Base-by-base conservation (phyloP, 495 filamentous ascomycete genomes). In the Penicillium salamii region DNA sequence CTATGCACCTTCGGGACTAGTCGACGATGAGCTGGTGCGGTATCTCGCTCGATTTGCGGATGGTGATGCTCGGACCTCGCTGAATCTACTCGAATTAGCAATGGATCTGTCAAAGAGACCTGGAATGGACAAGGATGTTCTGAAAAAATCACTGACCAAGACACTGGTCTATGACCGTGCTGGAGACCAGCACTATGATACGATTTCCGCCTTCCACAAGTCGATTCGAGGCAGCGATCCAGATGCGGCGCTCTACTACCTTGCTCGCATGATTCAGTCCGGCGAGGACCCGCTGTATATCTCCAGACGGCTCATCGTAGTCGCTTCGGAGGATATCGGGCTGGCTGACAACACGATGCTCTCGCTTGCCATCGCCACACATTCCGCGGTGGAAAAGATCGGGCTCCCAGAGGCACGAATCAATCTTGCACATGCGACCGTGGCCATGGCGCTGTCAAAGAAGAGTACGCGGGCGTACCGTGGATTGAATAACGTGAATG, bases 171-270 rank as follows among this genome's bases (percentile, higher is more conserved):
- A 97, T 72, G 93, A 98, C 69, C 83, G 93, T 35, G 87, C 88
- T 1, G 93, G 93, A 19, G 93, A 98, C 68, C 88, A 95, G 62
- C 93, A 97, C 67, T 98, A 80, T 53, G 91, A 97, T 61, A 90
- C 87, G 41, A 97, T 98, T 57, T 95, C 89, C 2, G 93, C 93
- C 37, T 93, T 98, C 63, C 93, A 98, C 74, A 98, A 98, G 55
- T 90, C 89, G 12, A 81, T 97, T 21, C 88, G 93, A 14, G 93
- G 93, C 17, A 87, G 83, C 44, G 82, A 93, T 60, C 70, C 92
- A 2, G 86, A 97, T 67, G 93, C 91, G 0, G 77, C 91, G 1
- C 76, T 98, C 2, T 97, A 96, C 70, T 98, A 97, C 64, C 81
- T 98, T 5, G 86, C 87, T 3, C 86, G 93, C 36, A 98, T 98